Conservation (phyloP, 2,329 filamentous ascomycete species). For the Pseudocercospora ulei region DNA sequence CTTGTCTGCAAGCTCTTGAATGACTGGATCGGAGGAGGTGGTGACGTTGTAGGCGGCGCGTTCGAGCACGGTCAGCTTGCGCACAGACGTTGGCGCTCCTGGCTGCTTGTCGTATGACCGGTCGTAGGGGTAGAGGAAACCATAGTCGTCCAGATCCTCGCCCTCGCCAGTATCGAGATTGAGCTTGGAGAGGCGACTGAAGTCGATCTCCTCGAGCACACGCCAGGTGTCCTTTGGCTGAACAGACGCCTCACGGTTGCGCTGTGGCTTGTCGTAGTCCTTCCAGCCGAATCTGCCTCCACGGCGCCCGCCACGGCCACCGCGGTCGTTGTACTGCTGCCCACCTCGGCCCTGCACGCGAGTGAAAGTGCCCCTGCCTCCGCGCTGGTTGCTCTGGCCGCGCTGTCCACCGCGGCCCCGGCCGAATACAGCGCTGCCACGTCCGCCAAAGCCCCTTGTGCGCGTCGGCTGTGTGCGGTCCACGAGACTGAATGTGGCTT, state of each 20-base stretch:
- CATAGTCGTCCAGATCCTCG: constrained; percentile 89
- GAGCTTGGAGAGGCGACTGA: constrained; percentile 85
- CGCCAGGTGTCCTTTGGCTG: constrained; percentile 94
- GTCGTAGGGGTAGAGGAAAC: constrained; percentile 98
- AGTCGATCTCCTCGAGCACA: constrained; percentile 96
- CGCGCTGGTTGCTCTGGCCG: constrained; percentile 60
- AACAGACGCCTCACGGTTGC: constrained; percentile 90
- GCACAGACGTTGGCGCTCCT: constrained; percentile 72
- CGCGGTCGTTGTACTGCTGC: constrained; percentile 60
- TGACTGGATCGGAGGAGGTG: constrained; percentile 88
- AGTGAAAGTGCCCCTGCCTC: constrained; percentile 62
- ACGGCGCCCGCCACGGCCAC: constrained; percentile 59
- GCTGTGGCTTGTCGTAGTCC: constrained; percentile 94
- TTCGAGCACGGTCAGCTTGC: constrained; percentile 78
- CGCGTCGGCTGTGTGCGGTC: constrained; percentile 86
- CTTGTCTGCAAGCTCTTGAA: constrained; percentile 93
- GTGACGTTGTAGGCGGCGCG: constrained; percentile 97
- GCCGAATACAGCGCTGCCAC: constrained; percentile 82
- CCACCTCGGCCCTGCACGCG: constrained; percentile 58
- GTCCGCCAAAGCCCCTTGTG: constrained; percentile 68
- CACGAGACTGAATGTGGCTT: constrained; percentile 94
- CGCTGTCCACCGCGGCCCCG: constrained; percentile 55
- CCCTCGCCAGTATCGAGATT: constrained; percentile 92
- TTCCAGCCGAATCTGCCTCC: constrained; percentile 94
- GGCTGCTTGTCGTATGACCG: constrained; percentile 87